Evolutionary conservation across 805 yeast genomes (phyloP), one percentile per base, ranked within the genome.

Genomic region (Spathaspora boniae): DNA sequence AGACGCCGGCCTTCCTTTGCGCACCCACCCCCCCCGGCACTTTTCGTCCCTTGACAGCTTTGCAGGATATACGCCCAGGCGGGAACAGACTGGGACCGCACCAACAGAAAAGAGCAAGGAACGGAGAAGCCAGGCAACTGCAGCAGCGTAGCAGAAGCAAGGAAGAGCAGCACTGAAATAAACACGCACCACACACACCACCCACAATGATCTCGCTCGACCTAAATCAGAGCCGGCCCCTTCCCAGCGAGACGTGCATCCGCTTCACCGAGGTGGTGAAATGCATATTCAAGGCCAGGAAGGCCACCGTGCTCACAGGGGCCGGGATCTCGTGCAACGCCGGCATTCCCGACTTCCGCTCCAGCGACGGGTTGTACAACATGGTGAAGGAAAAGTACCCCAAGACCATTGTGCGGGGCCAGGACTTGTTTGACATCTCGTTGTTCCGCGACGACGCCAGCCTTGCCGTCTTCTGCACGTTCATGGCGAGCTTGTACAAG

Each of bases 281-380:
- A 46, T 34, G 49, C 25, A 61, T 78, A 2, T 58, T 57, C 42
- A 68, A 81, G 45, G 69, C 89, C 20, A 75, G 72, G 36, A 78
- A 72, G 48, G 63, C 80, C n/a, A 69, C 83, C 15, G 70, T 85
- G 4, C 65, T 89, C 36, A 88, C 96, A 0, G 98, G 98, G 6
- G 98, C 98, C 2, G 98, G 98, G 1, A 87, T 91, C 40, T 86
- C 96, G 11, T 87, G 96, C 55, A 86, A 85, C 54, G 97, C 98
- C 1, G 98, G 98, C 0, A 93, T 91, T 31, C 98, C 98, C 3
- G 98, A 91, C 55, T 89, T 89, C 56, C 71, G 98, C 37, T 84
- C 95, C 4, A 66, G 80, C 7, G 76, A 82, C 46, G 98, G 98
- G 2, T 70, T 89, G 7, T 89, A 91, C 61, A 79, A 82, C 41